Percentiles rank a stretch among this genome's conserved stretches.
Conservation (phyloP, 257 asterid species). For the Catharanthus roseus region DNA sequence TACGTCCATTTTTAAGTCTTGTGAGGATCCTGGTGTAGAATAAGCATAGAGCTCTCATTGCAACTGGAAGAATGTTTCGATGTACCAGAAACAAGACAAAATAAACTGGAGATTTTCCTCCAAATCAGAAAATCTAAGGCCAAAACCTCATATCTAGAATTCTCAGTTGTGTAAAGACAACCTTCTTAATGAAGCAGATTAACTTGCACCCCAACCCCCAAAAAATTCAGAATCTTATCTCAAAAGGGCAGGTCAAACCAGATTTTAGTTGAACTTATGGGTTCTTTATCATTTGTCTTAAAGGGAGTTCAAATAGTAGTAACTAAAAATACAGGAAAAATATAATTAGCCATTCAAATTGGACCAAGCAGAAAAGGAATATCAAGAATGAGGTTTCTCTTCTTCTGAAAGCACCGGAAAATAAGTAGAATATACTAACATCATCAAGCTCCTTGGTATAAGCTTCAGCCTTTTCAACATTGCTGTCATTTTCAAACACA, state of each 20-base stretch:
- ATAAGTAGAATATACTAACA: constrained; percentile 37
- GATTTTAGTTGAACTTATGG: neutral
- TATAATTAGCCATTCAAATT: neutral
- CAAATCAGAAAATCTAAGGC: neutral
- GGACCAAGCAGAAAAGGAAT: neutral
- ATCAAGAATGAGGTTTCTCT: neutral
- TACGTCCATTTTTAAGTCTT: constrained; percentile 9
- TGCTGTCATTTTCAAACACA: constrained; percentile 38
- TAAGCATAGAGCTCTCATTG: neutral
- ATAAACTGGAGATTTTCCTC: neutral
- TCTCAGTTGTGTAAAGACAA: neutral
- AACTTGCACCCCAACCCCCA: too few relatives aligned
- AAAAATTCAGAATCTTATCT: neutral
- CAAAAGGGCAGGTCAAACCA: neutral
- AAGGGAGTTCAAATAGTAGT: neutral
- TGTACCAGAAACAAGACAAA: neutral
- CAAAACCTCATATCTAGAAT: neutral
- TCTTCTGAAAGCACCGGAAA: constrained; percentile 9
- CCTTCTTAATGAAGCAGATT: neutral
- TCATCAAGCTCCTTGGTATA: constrained; percentile 66
- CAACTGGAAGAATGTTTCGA: too few relatives aligned
- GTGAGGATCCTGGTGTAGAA: constrained; percentile 8
- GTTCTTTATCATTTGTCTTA: neutral
- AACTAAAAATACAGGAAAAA: neutral
- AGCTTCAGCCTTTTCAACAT: constrained; percentile 65